Evolutionary conservation across 2,329 filamentous ascomycete species (phyloP), one percentile per base, ranked within the genome.

Genomic region (Penicillium sclerotigenum): DNA sequence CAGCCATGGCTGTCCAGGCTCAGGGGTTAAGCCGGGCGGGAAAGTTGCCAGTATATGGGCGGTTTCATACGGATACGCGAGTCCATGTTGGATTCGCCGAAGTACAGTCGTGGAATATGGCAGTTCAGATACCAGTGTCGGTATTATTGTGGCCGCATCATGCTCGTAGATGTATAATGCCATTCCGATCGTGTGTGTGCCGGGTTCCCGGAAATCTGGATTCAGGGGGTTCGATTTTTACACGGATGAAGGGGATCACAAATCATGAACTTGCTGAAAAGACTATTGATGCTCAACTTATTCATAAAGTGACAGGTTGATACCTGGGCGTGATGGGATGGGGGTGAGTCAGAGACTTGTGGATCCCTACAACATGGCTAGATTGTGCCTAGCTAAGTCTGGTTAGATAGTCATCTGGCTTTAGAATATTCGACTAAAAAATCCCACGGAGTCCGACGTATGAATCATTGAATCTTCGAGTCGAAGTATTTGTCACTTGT

Each of bases 61-160:
- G 6, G 71, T 74, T 33, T 62, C 20, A 3, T 68, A 69, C 7
- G 69, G 68, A 58, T 72, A 67, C 2, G 64, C 57, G 47, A 68
- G 28, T 33, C 70, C 64, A 56, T 75, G 72, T 57, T 78, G 75
- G 52, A 78, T 70, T 33, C 75, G 68, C 9, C 75, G 69, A 20
- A 73, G 57, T 0, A 77, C 53, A 1, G 73, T 68, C 4, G 73
- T 61, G 2, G 74, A 73, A 52, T 72, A 65, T 1, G 76, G 76
- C 8, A 78, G 62, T 40, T 74, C 66, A 5, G 63, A 29, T n/a
- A 64, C 58, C 4, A 78, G 69, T 38, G 60, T 53, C 9, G 71
- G 60, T 4, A 74, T 42, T 52, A 66, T 59, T 31, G 42, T 56
- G 40, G 45, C 20, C 28, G 52, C 54, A 56, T 61, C 55, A 26